Percentiles rank a stretch among this genome's conserved stretches.
Conservation (phyloP, 768 basidiomycete species). For the Mrakia gelida region DNA sequence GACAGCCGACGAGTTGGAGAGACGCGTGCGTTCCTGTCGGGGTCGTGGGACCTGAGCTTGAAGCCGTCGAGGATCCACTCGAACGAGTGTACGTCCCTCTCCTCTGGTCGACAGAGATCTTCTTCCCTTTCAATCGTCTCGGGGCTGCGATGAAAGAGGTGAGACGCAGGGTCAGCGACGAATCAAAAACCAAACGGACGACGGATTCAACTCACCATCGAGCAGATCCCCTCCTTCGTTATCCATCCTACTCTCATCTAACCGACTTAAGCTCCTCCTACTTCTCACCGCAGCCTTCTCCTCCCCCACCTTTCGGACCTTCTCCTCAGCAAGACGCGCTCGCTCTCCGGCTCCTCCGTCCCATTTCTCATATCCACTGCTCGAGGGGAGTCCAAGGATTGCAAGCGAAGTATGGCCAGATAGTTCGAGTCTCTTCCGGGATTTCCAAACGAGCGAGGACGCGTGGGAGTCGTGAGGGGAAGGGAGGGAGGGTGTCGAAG, state of each 20-base stretch:
- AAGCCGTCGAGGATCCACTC: background rate
- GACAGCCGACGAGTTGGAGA: background rate
- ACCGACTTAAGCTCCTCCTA: background rate
- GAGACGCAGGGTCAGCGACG: background rate
- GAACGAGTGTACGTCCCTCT: slow-evolving; percentile 5
- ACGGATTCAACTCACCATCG: background rate
- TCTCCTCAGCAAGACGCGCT: slow-evolving; percentile 14
- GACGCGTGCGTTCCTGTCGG: background rate
- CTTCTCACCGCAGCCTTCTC: background rate
- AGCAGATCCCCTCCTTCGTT: background rate
- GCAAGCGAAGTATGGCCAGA: background rate
- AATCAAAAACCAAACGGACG: background rate
- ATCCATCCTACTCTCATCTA: background rate
- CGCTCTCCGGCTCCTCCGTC: slow-evolving; percentile 21
- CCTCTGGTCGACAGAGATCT: background rate
- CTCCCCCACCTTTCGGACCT: background rate
- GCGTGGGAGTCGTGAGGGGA: slow-evolving; percentile 1
- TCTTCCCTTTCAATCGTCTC: slow-evolving; percentile 12
- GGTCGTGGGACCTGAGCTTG: background rate
- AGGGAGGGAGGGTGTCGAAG: background rate
- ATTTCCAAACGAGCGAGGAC: slow-evolving; percentile 22
- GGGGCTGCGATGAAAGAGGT: background rate
- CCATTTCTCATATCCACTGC: slow-evolving; percentile 16
- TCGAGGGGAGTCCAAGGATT: slow-evolving; percentile 2
- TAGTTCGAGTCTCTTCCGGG: slow-evolving; percentile 24